These are phyloP conservation scores for Beta lomatogona DNA, from an alignment of 179 eudicot species.

Conservation along the genomic window DNA sequence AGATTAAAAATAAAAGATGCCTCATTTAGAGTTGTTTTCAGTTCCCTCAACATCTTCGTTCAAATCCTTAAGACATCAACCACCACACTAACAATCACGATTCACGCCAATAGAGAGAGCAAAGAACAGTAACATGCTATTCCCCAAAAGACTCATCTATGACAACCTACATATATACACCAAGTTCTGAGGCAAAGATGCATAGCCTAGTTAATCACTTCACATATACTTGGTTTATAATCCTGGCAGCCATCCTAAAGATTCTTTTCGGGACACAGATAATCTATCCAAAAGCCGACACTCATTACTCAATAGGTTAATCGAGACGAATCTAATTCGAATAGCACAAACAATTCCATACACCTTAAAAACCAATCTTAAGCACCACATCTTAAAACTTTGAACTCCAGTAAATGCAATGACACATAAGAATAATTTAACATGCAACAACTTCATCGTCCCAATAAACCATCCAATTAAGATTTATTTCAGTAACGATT, in stretches of 20 bases:
- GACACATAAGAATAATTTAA: neutral
- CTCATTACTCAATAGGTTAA: no score
- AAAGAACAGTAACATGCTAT: no score
- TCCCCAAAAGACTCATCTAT: neutral
- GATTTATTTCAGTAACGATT: neutral
- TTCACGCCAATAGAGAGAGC: neutral
- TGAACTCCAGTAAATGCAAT: no score
- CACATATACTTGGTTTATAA: neutral
- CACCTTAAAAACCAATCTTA: no score
- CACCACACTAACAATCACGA: neutral
- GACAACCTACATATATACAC: no score
- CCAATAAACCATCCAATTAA: neutral
- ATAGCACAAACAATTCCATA: no score
- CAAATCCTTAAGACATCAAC: neutral
- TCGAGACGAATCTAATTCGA: no score
- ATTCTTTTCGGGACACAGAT: neutral
- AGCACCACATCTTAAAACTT: no score
- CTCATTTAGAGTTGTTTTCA: neutral
- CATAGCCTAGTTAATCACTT: neutral
- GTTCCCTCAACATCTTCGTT: neutral
- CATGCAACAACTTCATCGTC: neutral
- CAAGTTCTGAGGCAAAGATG: neutral
- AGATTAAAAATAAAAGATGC: neutral
- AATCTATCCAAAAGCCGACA: no score
- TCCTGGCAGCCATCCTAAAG: no score